These are phyloP conservation scores for Leucoagaricus sp. DNA, from an alignment of 1,284 basidiomycete genomes.

Conservation along the genomic window DNA sequence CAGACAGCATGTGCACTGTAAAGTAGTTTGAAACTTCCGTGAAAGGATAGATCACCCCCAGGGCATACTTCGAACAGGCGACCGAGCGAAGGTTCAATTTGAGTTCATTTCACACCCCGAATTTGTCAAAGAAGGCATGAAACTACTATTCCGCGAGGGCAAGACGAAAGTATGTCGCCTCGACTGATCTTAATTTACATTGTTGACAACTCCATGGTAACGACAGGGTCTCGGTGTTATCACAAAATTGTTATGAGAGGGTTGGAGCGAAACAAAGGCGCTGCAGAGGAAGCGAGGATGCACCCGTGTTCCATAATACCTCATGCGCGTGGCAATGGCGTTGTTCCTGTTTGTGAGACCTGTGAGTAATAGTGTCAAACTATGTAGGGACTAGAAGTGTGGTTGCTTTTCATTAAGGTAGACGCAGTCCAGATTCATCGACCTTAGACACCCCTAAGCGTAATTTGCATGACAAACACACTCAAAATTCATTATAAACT, in stretches of 20 bases:
- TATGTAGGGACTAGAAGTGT: background rate
- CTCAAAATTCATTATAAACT: no score
- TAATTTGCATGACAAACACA: no score
- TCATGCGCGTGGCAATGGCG: background rate
- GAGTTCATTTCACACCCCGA: constrained; percentile 91
- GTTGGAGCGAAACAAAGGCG: background rate
- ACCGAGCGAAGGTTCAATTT: constrained; percentile 87
- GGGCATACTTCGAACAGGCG: constrained; percentile 86
- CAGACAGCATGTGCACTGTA: no score
- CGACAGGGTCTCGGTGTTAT: constrained; percentile 46
- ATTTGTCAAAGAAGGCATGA: constrained; percentile 90
- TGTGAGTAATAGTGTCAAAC: constrained; percentile 6
- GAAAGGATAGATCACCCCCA: constrained; percentile 87
- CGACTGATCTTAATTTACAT: background rate
- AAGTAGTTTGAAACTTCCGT: no score
- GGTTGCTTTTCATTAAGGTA: background rate
- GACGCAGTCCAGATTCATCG: no score
- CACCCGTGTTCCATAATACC: no score
- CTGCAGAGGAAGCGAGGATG: background rate
- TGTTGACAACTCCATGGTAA: constrained; percentile 4
- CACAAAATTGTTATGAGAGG: constrained; percentile 37
- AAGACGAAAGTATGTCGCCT: constrained; percentile 75
- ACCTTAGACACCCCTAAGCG: no score
- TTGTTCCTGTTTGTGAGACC: background rate
- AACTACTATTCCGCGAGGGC: constrained; percentile 88